phyloP scores from a whole-genome alignment of 805 yeast genomes.

The Kazachstania martiniae region DNA sequence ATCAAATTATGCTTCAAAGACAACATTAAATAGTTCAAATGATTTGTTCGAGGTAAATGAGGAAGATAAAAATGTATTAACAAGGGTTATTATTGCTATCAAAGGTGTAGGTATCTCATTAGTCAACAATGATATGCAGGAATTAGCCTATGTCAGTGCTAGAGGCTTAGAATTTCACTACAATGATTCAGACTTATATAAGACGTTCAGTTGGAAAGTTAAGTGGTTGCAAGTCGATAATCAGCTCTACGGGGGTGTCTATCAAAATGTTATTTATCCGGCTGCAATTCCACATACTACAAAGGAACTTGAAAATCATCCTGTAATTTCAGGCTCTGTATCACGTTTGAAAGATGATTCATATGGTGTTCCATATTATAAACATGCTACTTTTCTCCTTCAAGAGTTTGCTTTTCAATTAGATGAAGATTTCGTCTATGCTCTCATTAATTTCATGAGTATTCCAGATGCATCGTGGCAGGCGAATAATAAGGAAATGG shows the following conservation, averaged over 20 bases:
- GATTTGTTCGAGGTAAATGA: conserved; percentile 45
- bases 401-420: conserved; percentile 89
- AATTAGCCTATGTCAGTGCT: conserved; percentile 71
- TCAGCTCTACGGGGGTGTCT: conserved; percentile 78
- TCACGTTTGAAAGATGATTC: conserved; percentile 79
- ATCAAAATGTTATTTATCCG: conserved; percentile 83
- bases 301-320: conserved; percentile 78
- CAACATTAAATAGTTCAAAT: conserved; percentile 25
- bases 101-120: conserved; percentile 85
- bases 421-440: conserved; percentile 86
- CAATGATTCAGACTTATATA: conserved; percentile 76
- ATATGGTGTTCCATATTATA: conserved; percentile 83
- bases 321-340: conserved; percentile 77
- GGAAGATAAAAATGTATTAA: conserved; percentile 27
- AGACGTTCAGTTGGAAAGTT: conserved; percentile 65
- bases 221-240: conserved; percentile 96
- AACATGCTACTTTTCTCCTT: conserved; percentile 78
- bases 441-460: conserved; percentile 68
- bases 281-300: conserved; percentile 78
- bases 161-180: conserved; percentile 73
- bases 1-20: conserved; percentile 6
- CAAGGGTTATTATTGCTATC: conserved; percentile 45
- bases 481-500: neutral
- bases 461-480: conserved; percentile 59
- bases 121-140: conserved; percentile 59